phyloP scores from a whole-genome alignment of 2,329 filamentous ascomycete species.

The Colletotrichum sp. region DNA sequence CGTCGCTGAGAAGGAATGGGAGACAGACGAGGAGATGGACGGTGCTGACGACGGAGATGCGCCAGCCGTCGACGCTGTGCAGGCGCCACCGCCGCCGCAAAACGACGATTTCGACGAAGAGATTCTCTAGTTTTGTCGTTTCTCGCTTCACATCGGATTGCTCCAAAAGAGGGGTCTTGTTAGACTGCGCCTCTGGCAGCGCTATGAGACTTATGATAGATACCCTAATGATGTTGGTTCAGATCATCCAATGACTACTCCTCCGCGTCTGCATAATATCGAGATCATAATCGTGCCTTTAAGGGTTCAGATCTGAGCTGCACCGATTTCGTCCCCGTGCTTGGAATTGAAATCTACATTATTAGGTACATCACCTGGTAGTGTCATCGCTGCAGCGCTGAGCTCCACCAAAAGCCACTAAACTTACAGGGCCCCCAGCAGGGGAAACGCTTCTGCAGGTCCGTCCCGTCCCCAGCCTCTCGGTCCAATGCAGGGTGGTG shows the following conservation, averaged over 20 bases:
- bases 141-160: not conserved
- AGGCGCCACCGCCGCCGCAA: not conserved
- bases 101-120: conserved; percentile 20
- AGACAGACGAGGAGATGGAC: conserved; percentile 42
- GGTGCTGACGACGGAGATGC: conserved; percentile 22
- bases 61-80: not conserved
- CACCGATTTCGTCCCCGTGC: not conserved
- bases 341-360: not conserved
- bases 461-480: not conserved
- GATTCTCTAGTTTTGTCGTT: conserved; percentile 11
- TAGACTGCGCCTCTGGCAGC: not conserved
- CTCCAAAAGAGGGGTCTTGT: not conserved
- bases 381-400: not conserved
- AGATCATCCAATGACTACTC: not conserved
- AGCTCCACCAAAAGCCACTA: conserved; percentile 4
- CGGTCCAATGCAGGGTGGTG: not conserved
- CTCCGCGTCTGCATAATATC: not conserved
- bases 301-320: not conserved
- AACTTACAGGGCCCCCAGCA: conserved; percentile 5
- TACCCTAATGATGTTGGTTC: conserved; percentile 16
- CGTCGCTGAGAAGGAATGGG: conserved; percentile 26
- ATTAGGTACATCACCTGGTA: not conserved
- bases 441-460: conserved; percentile 4
- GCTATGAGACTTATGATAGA: conserved; percentile 22
- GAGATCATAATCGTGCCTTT: not conserved